Evolutionary conservation across 139 green algal genomes (phyloP), one percentile per base, ranked within the genome.

Genomic region (Mesotaenium endlicherianum): DNA sequence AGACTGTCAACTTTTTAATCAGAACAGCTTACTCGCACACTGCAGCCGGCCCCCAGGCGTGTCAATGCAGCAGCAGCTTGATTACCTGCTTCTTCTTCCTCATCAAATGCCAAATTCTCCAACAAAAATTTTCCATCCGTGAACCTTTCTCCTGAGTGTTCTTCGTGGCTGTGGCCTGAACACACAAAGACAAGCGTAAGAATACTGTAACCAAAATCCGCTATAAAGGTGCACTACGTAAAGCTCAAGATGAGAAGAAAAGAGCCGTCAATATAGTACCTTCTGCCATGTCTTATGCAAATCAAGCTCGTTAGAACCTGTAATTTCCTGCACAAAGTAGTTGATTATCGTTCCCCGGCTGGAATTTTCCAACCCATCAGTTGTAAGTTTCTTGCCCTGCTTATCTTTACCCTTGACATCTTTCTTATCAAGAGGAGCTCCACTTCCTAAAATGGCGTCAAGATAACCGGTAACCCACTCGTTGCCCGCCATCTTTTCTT

Each of bases 51-150:
- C 20, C 50, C 26, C 50, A 64, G 26, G 50, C 20, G 26, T 64
- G 20, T 64, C 50, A 20, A 20, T 26, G 20, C 50, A 26, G 20
- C 14, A 81, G 5, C 11, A 71, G 5, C 31, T 67, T 55, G 75
- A 31, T 69, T 80, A 86, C 80, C 76, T 86, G 30, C 55, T 75
- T 88, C 83, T 86, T 84, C 6, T 74, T 44, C 11, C 83, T 44
- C 1, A 34, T 81, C 40, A 88, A 43, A 31, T 86, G 58, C 83
- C 83, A 88, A 36, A 88, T 88, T 50, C 83, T 39, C 83, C 83
- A 88, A 14, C 36, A 82, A 16, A 86, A 55, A 68, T 88, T 83
- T 53, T 88, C 83, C 58, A 88, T n/a, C 11, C 83, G 83, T n/a
- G n/a, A 42, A 8, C 49, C 83, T 58, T 53, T 49, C 34, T 81